phyloP scores from a whole-genome alignment of 441 rosid genomes.

The Hura crepitans region DNA sequence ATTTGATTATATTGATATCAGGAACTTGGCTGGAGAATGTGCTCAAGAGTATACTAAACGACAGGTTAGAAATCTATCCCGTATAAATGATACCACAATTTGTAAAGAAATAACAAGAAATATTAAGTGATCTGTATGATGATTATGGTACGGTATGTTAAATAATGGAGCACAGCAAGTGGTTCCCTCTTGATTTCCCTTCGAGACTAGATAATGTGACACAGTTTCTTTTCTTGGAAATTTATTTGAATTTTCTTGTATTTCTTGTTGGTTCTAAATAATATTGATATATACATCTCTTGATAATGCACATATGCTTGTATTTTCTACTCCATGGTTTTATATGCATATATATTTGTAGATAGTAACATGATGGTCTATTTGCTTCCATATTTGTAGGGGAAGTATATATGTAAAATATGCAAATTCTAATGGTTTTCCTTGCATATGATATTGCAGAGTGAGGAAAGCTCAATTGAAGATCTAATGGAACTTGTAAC shows the following conservation, averaged over 20 bases:
- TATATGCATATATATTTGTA: background rate
- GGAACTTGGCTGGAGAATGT: slow-evolving; percentile 94
- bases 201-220: background rate
- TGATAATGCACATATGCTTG: background rate
- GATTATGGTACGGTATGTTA: background rate
- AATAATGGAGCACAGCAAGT: background rate
- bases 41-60: slow-evolving; percentile 66
- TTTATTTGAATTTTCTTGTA: background rate
- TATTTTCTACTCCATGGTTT: background rate
- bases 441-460: slow-evolving; percentile 34
- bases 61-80: slow-evolving; percentile 46
- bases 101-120: background rate
- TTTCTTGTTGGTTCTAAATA: background rate
- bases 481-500: slow-evolving; percentile 86
- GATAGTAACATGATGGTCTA: background rate
- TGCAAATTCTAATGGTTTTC: slow-evolving; percentile 10
- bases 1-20: slow-evolving; percentile 20
- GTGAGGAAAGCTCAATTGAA: slow-evolving; percentile 57
- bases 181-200: background rate
- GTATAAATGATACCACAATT: background rate
- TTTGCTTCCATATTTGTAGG: background rate
- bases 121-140: background rate
- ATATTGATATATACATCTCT: background rate
- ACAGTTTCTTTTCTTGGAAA: background rate
- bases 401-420: background rate